Base-by-base conservation (phyloP, 371 early-diverging fungal genomes). In the Nosema muscidifuracis region DNA sequence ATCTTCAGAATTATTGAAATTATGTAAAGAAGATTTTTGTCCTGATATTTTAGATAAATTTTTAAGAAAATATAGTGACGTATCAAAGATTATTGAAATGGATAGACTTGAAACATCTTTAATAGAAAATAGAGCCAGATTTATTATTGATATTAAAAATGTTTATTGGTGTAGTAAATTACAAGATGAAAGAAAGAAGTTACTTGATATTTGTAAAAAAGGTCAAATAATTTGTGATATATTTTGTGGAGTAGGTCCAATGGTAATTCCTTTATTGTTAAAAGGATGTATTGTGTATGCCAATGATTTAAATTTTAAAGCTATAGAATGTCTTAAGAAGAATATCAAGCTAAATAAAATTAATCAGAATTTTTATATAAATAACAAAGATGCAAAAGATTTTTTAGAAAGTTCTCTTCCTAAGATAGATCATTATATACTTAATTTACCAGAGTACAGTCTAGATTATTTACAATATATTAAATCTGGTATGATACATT, bases 221-320 rank as follows among this genome's bases (percentile, higher is more conserved):
- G 65, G 64, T 13, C 73, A 80, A 12, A 66, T 71, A 20, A 33
- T 84, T 1, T 79, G 76, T 47, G 84, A 84, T 65, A 58, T 68
- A n/a, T 82, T 82, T 65, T 84, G 84, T 73, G 84, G 84, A 16
- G 82, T 79, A 18, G 84, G 84, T 16, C 84, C 84, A 26, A 69
- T 83, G 20, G 73, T 76, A 1, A 61, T 82, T 38, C 77, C 77
- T 28, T 67, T 73, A 10, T 31, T 81, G 0, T 68, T 73, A 50
- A 77, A 75, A 42, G 80, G 78, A 3, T 76, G 73, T 20, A 33
- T 12, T 3, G 81, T 80, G 0, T 78, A 69, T 31, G 63, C 74
- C 18, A 84, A 84, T 68, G 84, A 84, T 65, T 53, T 84, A 15
- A 84, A 84, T 62, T 74, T 77, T 31, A 62, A 53, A 34, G 82